Evolutionary conservation across 176 grass and related monocot genomes (phyloP).

Genomic region (Avena sativa): DNA sequence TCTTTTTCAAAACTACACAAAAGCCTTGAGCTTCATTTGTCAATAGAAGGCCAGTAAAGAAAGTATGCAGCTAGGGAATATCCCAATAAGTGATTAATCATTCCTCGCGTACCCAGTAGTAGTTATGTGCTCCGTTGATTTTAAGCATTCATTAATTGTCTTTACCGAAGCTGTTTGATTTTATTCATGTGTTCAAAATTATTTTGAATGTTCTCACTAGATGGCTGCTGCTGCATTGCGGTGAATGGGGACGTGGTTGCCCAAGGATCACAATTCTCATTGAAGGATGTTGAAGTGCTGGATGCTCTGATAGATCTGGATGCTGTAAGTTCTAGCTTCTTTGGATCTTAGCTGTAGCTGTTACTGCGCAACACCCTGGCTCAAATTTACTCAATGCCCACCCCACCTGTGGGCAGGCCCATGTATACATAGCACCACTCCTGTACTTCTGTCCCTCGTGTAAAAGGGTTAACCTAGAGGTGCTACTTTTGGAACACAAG

Average conservation of each 20-base stretch:
- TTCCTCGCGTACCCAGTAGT: neutral
- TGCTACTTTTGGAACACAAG: conserved; percentile 2
- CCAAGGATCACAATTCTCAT: conserved; percentile 96
- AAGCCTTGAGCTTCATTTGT: neutral
- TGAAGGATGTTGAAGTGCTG: conserved; percentile 97
- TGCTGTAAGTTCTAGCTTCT: conserved; percentile 61
- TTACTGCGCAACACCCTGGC: neutral
- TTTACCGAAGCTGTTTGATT: neutral
- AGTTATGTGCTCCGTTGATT: neutral
- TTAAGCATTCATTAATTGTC: neutral
- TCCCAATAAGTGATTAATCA: neutral
- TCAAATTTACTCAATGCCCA: neutral
- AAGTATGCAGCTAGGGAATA: neutral
- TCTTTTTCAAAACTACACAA: neutral
- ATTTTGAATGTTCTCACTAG: conserved; percentile 42
- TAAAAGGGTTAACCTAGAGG: neutral
- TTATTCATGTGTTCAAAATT: conserved; percentile 33
- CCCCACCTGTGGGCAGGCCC: neutral
- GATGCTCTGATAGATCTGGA: conserved; percentile 92
- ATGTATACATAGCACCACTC: neutral
- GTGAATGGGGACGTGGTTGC: conserved; percentile 92
- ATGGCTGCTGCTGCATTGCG: conserved; percentile 93
- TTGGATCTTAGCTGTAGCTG: conserved; percentile 1
- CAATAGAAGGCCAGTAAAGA: neutral
- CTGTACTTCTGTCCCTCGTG: neutral